Evolutionary conservation across 768 basidiomycete genomes (phyloP), one percentile per base, ranked within the genome.

Genomic region (Trametes sanguinea): DNA sequence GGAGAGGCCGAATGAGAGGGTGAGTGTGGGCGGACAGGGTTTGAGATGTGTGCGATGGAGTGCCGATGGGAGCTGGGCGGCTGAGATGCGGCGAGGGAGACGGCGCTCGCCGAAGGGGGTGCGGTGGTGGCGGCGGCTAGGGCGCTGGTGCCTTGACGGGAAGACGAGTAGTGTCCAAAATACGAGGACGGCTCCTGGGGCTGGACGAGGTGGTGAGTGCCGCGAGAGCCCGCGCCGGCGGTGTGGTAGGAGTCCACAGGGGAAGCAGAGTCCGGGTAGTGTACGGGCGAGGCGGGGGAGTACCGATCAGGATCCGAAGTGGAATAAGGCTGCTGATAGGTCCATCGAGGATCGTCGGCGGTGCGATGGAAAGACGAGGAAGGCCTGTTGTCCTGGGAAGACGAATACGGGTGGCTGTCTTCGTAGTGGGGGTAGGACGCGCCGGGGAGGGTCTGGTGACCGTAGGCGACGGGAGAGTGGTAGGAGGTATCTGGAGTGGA

Each of bases 21-120:
- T 33, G 62, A 61, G 42, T 56, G 47, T 13, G 57, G 51, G 11
- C 58, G 52, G 13, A 51, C 10, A 35, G 67, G 61, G 33, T 65
- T 65, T 11, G 67, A 68, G 32, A 68, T 63, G 51, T 68, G 67
- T 6, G 67, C 61, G 53, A 65, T 58, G 1, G 67, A 65, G 51
- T 63, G 67, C 14, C 67, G 64, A 45, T 61, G 51, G 11, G 61
- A 59, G 47, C 47, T 37, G 47, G 45, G 57, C 50, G 54, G 57
- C 54, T 57, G 53, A 27, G 51, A 55, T 0, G 37, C 27, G 37
- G 37, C n/a, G 43, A 45, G 37, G 11, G 57, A 39, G n/a, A 61
- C 32, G 33, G 54, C 46, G 22, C 32, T 47, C 17, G 22, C 22
- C 22, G 22, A 22, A 22, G 22, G 22, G 22, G 22, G 22, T 22